Base-by-base conservation (phyloP, 1,139 yeast species). In the Pichia sp. region DNA sequence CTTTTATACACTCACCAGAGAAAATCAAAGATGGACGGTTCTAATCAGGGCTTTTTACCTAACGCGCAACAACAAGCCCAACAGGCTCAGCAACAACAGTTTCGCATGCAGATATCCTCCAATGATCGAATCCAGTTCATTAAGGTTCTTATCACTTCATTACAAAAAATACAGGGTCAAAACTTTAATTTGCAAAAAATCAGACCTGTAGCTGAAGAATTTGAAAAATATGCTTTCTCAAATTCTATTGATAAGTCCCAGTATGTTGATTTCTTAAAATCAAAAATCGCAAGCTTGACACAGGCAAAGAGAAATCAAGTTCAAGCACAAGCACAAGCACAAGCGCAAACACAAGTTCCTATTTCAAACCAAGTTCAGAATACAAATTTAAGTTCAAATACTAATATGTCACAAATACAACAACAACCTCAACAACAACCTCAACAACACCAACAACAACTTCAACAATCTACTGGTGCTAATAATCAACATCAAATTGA, bases 141-240 rank as follows among this genome's bases (percentile, higher is more conserved):
- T 25, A 57, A 51, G 23, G 50, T 56, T 28, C 52, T 60, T 10
- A 51, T 59, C 20, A 47, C 53, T 1, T 51, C 62, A 6, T 45
- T 59, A 14, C 55, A 59, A 30, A 56, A 57, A 36, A 51, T 58
- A n/a, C 62, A 58, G 38, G 63, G 63, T 2, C 47, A 51, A 15
- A 50, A 38, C 23, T 58, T 57, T 24, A 48, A 55, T 8, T 37
- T 50, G 5, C 53, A 51, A 28, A 54, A 51, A 33, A 52, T 59
- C 14, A 55, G 53, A 37, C 57, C 61, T 5, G 48, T 57, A 4
- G 63, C 62, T 8, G 60, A 58, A 35, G 62, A 59, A 42, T 60
- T 52, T 40, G 64, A 60, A 46, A 51, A 55, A 30, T 53, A 50
- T 44, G 63, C 64, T 1, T 60, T 47, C 38, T 41, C 45, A 18